Percentiles rank a stretch among this genome's conserved stretches.
Conservation (phyloP, 2,329 filamentous ascomycete genomes). For the Macrophomina phaseolina region DNA sequence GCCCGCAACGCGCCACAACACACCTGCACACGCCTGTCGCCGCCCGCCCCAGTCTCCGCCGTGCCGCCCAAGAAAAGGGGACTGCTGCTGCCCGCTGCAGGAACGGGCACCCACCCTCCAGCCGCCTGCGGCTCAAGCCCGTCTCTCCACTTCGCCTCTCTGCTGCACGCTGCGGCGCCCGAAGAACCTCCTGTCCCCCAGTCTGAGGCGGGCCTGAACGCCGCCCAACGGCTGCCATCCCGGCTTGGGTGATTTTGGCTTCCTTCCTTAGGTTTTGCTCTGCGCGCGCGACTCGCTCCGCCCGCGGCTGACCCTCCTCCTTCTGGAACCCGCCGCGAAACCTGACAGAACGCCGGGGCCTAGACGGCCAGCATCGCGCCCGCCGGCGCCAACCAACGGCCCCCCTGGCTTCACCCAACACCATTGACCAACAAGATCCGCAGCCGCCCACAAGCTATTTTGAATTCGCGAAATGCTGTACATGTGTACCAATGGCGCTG, state of each 20-base stretch:
- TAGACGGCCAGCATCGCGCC: background rate
- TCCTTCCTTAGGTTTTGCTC: conserved; percentile 3
- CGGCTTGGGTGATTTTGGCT: conserved; percentile 7
- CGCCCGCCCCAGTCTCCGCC: conserved; percentile 6
- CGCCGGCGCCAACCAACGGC: conserved; percentile 1
- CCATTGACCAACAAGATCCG: background rate
- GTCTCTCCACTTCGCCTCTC: background rate
- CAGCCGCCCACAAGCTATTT: conserved; percentile 4
- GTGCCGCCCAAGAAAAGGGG: conserved; percentile 16
- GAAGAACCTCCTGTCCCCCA: background rate
- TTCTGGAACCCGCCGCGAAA: conserved; percentile 24
- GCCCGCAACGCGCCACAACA: conserved; percentile 17
- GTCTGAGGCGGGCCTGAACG: conserved; percentile 18
- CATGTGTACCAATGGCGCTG: background rate
- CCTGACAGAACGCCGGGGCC: background rate
- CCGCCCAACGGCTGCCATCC: conserved; percentile 22
- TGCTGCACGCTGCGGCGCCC: conserved; percentile 3
- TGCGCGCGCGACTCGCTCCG: conserved; percentile 10
- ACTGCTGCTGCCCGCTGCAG: conserved; percentile 9
- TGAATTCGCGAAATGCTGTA: background rate
- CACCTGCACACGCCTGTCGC: conserved; percentile 2
- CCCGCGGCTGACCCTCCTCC: conserved; percentile 15
- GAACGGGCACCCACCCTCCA: background rate
- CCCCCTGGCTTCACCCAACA: background rate
- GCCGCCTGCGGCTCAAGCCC: conserved; percentile 1